Base-by-base conservation (phyloP, 331 rosid species). In the Malus hybrid region DNA sequence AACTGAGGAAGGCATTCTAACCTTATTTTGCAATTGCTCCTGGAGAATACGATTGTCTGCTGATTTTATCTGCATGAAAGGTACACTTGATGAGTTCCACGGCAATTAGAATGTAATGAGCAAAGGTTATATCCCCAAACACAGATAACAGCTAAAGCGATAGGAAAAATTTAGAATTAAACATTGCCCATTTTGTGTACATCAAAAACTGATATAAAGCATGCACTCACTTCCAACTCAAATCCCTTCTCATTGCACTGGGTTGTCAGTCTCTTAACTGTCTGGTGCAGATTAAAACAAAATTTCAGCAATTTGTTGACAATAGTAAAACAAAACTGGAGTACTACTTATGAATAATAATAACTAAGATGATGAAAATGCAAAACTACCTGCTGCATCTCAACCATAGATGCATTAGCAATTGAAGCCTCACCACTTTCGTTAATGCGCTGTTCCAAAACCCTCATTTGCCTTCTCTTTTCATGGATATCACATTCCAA, bases 11-110 rank as follows among this genome's bases (percentile, higher is more conserved):
- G 73, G 71, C 52, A 70, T 67, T 29, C 72, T 19, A 71, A 89
- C 99, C 97, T 92, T 95, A 83, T 89, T 85, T 80, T 90, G 87
- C 80, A 95, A 88, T 80, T 95, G 97, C 65, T 95, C 97, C 81
- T 95, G 97, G 62, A 95, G 99, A 44, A 95, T 87, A 52, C 97
- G 97, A 68, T 95, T 92, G 85, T 95, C 99, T 10, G 99, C 97
- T 22, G 97, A 89, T 87, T 90, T 92, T 81, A 95, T 82, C 99
- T 95, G 86, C 78, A 84, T 31, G 52, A 65, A 31, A 71, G 55
- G 39, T 71, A 57, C 55, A 29, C 50, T 31, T 24, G 56, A 72
- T 59, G 34, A 44, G 50, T 65, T 42, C 14, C 22, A 24, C 59
- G n/a, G 69, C 65, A 33, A 13, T n/a, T 46, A 14, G 36, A 70